Percentiles rank a stretch among this genome's conserved stretches.
Conservation (phyloP, 768 basidiomycete species). For the Panellus pusillus region DNA sequence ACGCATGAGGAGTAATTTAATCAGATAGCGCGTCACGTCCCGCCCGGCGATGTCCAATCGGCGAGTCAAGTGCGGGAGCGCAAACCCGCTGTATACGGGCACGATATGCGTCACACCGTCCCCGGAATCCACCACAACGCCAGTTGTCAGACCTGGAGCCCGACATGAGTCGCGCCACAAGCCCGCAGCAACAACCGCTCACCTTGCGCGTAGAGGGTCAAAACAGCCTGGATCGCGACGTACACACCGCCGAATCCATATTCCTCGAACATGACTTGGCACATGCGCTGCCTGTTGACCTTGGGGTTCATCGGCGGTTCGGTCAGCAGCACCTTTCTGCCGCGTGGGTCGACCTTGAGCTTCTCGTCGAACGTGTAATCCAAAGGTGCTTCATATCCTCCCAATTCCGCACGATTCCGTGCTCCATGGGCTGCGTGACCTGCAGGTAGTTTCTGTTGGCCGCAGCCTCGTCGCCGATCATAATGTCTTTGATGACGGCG, state of each 20-base stretch:
- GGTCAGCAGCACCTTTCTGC: slow-evolving; percentile 88
- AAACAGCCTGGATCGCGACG: slow-evolving; percentile 96
- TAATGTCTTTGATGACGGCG: slow-evolving; percentile 91
- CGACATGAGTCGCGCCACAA: not conserved
- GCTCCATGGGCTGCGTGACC: slow-evolving; percentile 98
- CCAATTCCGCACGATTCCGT: slow-evolving; percentile 99
- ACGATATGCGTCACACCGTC: slow-evolving; percentile 99
- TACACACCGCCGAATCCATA: slow-evolving; percentile 96
- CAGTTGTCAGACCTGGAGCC: slow-evolving; percentile 85
- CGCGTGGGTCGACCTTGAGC: slow-evolving; percentile 82
- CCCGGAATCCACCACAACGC: slow-evolving; percentile 98
- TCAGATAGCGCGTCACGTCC: slow-evolving; percentile 97
- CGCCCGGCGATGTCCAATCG: slow-evolving; percentile 97
- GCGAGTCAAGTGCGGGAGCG: slow-evolving; percentile 91
- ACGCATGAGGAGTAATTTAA: slow-evolving; percentile 99
- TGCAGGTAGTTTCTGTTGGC: slow-evolving; percentile 94
- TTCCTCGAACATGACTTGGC: slow-evolving; percentile 98
- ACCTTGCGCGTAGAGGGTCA: slow-evolving; percentile 99
- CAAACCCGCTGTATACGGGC: slow-evolving; percentile 96
- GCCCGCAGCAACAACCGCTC: slow-evolving; percentile 28
- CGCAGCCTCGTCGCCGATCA: slow-evolving; percentile 97
- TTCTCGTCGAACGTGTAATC: slow-evolving; percentile 98
- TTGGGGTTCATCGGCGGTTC: slow-evolving; percentile 99
- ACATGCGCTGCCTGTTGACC: slow-evolving; percentile 89
- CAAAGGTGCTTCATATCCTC: slow-evolving; percentile 98